Percentiles rank a stretch among this genome's conserved stretches.
phyloP scores from a whole-genome alignment of 2,329 filamentous ascomycete genomes.

The Blastomyces silverae region DNA sequence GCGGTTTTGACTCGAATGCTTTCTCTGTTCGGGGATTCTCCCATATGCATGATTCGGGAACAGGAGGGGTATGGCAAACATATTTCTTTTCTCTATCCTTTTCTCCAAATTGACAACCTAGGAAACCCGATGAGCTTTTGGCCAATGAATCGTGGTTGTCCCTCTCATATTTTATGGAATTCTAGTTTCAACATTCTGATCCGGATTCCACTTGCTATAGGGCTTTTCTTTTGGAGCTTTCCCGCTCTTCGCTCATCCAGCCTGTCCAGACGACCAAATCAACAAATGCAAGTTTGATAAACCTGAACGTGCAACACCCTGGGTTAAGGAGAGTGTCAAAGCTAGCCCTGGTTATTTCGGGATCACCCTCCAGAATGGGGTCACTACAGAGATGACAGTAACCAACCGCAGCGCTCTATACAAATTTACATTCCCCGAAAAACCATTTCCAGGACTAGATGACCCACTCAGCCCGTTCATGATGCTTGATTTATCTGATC shows the following conservation, averaged over 20 bases:
- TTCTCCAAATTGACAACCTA: neutral
- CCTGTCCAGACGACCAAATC: constrained; percentile 56
- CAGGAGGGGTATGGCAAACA: constrained; percentile 38
- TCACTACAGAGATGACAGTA: constrained; percentile 61
- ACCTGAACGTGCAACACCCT: constrained; percentile 44
- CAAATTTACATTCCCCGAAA: constrained; percentile 55
- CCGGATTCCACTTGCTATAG: constrained; percentile 25
- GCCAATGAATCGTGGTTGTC: neutral
- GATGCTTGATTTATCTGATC: constrained; percentile 58
- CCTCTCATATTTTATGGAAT: neutral
- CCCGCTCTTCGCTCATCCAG: constrained; percentile 60
- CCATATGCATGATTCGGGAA: constrained; percentile 49
- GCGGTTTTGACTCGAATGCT: constrained; percentile 51
- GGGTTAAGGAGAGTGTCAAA: constrained; percentile 47
- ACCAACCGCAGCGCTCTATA: constrained; percentile 61
- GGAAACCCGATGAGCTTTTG: neutral
- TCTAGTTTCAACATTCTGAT: neutral
- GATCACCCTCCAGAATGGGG: constrained; percentile 52
- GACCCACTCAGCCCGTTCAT: constrained; percentile 51
- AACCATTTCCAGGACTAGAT: constrained; percentile 15
- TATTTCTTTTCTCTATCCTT: neutral
- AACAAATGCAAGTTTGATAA: constrained; percentile 57
- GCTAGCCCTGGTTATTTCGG: constrained; percentile 61
- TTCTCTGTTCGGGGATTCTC: constrained; percentile 47
- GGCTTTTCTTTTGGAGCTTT: constrained; percentile 64